phyloP scores from a whole-genome alignment of 2,329 filamentous ascomycete species.

The Hypoxylon rubiginosum region DNA sequence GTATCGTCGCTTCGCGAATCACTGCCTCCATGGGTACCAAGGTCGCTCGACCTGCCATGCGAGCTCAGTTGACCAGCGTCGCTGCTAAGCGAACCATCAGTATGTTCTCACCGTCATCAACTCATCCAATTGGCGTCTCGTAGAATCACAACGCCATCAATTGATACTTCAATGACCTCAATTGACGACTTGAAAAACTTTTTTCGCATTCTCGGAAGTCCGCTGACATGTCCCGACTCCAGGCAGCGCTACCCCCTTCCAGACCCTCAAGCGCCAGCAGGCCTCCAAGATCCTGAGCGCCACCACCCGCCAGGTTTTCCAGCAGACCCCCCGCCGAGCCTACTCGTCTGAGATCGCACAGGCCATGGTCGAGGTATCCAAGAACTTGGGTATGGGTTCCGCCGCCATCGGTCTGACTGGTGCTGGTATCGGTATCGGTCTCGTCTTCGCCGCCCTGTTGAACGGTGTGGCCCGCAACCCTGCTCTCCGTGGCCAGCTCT shows the following conservation, averaged over 20 bases:
- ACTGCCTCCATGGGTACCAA: constrained; percentile 82
- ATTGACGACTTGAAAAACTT: constrained; percentile 20
- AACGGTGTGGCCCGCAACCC: constrained; percentile 94
- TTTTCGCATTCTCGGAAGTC: constrained; percentile 11
- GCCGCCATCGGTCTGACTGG: constrained; percentile 93
- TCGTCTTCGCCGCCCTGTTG: constrained; percentile 91
- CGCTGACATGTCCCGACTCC: constrained; percentile 52
- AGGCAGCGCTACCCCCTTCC: constrained; percentile 72
- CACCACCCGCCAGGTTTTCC: constrained; percentile 75
- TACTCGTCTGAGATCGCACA: constrained; percentile 91
- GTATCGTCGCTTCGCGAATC: constrained; percentile 83
- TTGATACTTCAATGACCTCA: constrained; percentile 27
- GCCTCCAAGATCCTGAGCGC: constrained; percentile 75
- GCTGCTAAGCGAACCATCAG: constrained; percentile 81
- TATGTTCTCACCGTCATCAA: constrained; percentile 61
- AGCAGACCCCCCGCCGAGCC: constrained; percentile 73
- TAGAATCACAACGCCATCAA: constrained; percentile 29
- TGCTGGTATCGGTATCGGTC: constrained; percentile 95
- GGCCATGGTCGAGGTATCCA: constrained; percentile 90
- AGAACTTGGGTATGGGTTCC: constrained; percentile 90
- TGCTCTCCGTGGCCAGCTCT: constrained; percentile 93
- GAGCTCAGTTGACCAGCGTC: constrained; percentile 71
- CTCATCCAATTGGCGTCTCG: constrained; percentile 11
- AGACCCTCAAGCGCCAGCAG: constrained; percentile 82
- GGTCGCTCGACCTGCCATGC: constrained; percentile 82